These are phyloP conservation scores for Tolypocladium ophioglossoides DNA, from an alignment of 2,329 filamentous ascomycete genomes.

Conservation along the genomic window DNA sequence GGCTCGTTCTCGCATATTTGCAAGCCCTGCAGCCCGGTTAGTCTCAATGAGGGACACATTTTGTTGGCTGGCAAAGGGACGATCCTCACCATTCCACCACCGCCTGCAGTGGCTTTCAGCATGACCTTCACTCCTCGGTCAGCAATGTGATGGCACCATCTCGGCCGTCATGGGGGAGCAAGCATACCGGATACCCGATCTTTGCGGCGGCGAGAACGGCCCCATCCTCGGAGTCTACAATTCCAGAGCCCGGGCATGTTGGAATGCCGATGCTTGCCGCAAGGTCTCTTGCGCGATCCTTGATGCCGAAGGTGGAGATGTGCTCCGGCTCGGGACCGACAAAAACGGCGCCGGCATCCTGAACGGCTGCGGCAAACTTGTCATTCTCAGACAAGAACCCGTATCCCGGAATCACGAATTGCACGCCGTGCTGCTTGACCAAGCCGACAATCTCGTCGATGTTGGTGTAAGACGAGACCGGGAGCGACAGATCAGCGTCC, in stretches of 20 bases:
- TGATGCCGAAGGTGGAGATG: slow-evolving; percentile 43
- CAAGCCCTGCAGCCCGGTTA: slow-evolving; percentile 29
- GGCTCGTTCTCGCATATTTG: slow-evolving; percentile 38
- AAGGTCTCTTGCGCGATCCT: slow-evolving; percentile 38
- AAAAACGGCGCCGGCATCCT: slow-evolving; percentile 41
- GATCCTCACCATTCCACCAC: slow-evolving; percentile 43
- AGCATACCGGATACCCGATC: slow-evolving; percentile 29
- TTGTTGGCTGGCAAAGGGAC: background rate
- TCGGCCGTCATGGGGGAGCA: background rate
- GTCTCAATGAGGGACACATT: background rate
- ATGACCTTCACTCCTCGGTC: slow-evolving; percentile 8
- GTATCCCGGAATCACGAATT: slow-evolving; percentile 38
- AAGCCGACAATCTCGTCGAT: slow-evolving; percentile 16
- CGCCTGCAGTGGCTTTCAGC: slow-evolving; percentile 51
- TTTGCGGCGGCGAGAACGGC: slow-evolving; percentile 35
- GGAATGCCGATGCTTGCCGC: slow-evolving; percentile 35
- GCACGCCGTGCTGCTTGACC: slow-evolving; percentile 29
- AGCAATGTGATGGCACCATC: background rate
- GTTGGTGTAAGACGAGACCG: slow-evolving; percentile 1
- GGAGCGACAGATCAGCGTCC: background rate
- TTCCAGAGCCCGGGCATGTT: slow-evolving; percentile 24
- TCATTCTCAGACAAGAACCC: slow-evolving; percentile 14
- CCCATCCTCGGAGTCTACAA: slow-evolving; percentile 25
- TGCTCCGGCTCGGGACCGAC: slow-evolving; percentile 41
- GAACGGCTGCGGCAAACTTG: slow-evolving; percentile 42